Evolutionary conservation across 129 eudicot genomes (phyloP).

Genomic region (Kitagawia praeruptora): DNA sequence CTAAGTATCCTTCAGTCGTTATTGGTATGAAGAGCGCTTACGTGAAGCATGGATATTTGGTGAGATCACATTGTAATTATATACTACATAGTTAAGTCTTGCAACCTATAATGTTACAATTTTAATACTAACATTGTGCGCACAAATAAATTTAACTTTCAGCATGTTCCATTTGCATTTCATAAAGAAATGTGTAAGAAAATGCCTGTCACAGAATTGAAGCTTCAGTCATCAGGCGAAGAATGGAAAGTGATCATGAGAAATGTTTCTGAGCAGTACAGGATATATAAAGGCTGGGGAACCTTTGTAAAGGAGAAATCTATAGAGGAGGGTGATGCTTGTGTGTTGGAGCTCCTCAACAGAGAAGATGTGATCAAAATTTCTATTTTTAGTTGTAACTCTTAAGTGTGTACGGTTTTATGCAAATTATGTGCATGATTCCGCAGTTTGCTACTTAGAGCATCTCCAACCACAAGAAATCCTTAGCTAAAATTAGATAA

Average conservation of each 20-base stretch:
- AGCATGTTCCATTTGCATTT: background rate
- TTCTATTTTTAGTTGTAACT: background rate
- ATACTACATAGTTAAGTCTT: background rate
- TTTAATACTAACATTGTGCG: background rate
- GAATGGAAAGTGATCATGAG: background rate
- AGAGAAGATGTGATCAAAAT: constrained; percentile 4
- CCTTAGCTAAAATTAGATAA: too few species aligned
- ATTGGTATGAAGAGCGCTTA: background rate
- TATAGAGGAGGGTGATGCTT: constrained; percentile 5
- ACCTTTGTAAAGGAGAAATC: constrained; percentile 4
- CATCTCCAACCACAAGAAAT: too few species aligned
- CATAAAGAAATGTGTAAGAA: background rate
- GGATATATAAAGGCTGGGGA: constrained; percentile 10
- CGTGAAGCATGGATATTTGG: background rate
- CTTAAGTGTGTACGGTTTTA: too few species aligned
- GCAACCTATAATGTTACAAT: background rate
- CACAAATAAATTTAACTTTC: background rate
- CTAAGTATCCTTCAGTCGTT: background rate
- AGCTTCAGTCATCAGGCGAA: background rate
- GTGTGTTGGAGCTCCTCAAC: constrained; percentile 13
- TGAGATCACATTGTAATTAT: background rate
- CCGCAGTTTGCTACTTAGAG: background rate
- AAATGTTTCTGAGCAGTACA: too few species aligned
- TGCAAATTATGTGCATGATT: background rate
- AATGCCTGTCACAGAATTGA: background rate